Evolutionary conservation across 768 basidiomycete genomes (phyloP).

Genomic region (Dentipellis sp.): DNA sequence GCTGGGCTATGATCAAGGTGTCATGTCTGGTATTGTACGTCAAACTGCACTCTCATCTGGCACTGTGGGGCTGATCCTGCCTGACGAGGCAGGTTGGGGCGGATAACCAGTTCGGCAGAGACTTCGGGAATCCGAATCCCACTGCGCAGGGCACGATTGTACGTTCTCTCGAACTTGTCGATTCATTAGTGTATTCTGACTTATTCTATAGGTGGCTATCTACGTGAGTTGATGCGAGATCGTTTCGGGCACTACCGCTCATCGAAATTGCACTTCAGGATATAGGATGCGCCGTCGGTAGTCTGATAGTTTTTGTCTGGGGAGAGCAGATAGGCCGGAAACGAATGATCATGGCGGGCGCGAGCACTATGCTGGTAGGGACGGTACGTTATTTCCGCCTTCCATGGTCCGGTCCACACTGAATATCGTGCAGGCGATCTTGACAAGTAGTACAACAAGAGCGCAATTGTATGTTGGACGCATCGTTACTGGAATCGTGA

Average conservation of each 20-base stretch:
- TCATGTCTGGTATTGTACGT: conserved; percentile 13
- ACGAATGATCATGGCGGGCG: background rate
- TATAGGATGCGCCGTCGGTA: background rate
- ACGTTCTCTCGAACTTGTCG: background rate
- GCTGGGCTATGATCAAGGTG: background rate
- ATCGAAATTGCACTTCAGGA: background rate
- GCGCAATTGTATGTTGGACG: background rate
- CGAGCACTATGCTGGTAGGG: background rate
- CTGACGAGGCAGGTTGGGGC: background rate
- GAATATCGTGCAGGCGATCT: background rate
- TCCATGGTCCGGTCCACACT: background rate
- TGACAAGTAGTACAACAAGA: background rate
- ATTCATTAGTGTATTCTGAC: background rate
- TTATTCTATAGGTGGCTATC: background rate
- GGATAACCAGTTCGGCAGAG: background rate
- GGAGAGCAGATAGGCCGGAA: background rate
- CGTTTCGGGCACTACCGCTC: background rate
- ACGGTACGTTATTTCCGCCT: background rate
- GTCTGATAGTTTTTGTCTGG: background rate
- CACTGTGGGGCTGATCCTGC: background rate
- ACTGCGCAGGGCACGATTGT: background rate
- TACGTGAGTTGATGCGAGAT: background rate
- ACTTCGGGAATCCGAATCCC: background rate
- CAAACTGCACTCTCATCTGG: background rate
- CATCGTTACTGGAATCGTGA: background rate